Evolutionary conservation across 495 filamentous ascomycete species (phyloP).

Genomic region (Collariella sp.): DNA sequence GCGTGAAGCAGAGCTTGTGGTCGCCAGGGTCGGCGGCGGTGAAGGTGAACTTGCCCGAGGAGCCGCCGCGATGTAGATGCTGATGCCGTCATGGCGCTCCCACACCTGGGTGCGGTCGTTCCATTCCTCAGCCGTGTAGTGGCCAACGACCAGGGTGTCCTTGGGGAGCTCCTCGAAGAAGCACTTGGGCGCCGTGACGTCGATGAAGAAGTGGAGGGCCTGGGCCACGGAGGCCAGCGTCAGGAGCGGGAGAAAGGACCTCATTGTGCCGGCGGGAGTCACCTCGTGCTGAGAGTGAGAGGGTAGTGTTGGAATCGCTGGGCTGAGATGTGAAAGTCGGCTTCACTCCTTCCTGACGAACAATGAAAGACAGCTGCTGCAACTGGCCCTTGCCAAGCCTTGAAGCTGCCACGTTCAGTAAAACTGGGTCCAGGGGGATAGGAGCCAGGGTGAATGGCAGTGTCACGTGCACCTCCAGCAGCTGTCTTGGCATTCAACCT

Average conservation of each 20-base stretch:
- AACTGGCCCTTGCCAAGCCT: constrained; percentile 11
- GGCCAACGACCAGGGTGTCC: constrained; percentile 91
- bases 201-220: constrained; percentile 93
- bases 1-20: constrained; percentile 89
- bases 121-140: constrained; percentile 76
- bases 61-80: constrained; percentile 69
- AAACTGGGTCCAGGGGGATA: constrained; percentile 26
- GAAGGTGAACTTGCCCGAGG: constrained; percentile 88
- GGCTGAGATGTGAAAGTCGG: constrained; percentile 2
- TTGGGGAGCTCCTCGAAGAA: constrained; percentile 97
- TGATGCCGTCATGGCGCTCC: constrained; percentile 59
- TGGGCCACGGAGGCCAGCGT: constrained; percentile 48
- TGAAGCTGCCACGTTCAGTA: constrained; percentile 43
- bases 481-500: background rate
- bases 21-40: constrained; percentile 86
- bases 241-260: constrained; percentile 42
- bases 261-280: constrained; percentile 32
- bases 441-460: constrained; percentile 18
- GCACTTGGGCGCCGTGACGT: constrained; percentile 71
- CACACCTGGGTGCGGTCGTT: constrained; percentile 57
- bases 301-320: background rate
- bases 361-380: background rate
- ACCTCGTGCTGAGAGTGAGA: constrained; percentile 1
- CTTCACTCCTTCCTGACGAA: background rate
- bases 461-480: constrained; percentile 21